Evolutionary conservation across 441 rosid species (phyloP), one percentile per base, ranked within the genome.

Genomic region (Syzygium syzygioides): DNA sequence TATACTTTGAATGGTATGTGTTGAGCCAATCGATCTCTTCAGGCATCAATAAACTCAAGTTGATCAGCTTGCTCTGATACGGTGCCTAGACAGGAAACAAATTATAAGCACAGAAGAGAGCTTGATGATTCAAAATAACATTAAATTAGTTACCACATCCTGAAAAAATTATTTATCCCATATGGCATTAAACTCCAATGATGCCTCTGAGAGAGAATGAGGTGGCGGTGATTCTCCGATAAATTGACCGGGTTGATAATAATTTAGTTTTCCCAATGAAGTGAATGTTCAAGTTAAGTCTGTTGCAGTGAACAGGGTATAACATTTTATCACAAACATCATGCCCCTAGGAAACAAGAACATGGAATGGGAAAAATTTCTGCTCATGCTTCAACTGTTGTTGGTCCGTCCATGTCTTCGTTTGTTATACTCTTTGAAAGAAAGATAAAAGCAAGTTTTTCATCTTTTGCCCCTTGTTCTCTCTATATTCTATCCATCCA

Each of bases 21-120:
- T 98, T 96, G 60, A 97, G 87, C 99, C 98, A 98, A 41, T 94
- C 93, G 4, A 94, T 90, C 95, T 97, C 99, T 87, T 95, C 97
- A 0, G 94, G 92, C 17, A 91, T 89, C 89, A 98, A 79, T 34
- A 91, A 91, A 87, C 92, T 92, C 83, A 93, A 76, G 89, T 98
- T 87, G 4, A 98, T 96, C 94, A 98, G 89, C 93, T 98, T 98
- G 86, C 83, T 95, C 92, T 98, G 99, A 89, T 98, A 98, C 0
- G 99, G 99, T 89, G 99, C 96, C 99, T 98, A 90, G 6, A 88
- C 18, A 90, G 87, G 86, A 84, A 52, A 88, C 10, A 37, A 79
- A 13, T 54, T 37, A 68, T 8, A 48, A 60, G 52, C 71, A 48
- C 20, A 7, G 68, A 80, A 85, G 52, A 8, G 28, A 53, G 53